These are phyloP conservation scores for Nitzschia sp. DNA, from an alignment of 108 stramenopile genomes.

Conservation along the genomic window DNA sequence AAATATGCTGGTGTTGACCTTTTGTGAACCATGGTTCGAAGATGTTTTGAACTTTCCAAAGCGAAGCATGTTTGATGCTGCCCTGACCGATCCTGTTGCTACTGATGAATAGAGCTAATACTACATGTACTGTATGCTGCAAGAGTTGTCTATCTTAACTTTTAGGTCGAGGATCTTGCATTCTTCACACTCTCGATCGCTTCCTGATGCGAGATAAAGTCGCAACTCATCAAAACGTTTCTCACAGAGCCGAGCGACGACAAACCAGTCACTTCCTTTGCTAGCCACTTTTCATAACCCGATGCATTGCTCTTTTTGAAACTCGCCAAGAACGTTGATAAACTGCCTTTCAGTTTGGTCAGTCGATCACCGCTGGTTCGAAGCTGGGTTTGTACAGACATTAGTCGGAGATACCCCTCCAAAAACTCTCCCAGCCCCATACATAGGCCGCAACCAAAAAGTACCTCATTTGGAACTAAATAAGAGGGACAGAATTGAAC, in stretches of 20 bases:
- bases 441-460: constrained; percentile 51
- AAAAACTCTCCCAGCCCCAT: constrained; percentile 55
- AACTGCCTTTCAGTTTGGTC: constrained; percentile 29
- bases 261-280: constrained; percentile 9
- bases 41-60: constrained; percentile 78
- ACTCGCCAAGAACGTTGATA: constrained; percentile 23
- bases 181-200: constrained; percentile 40
- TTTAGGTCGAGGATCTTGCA: background rate
- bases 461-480: constrained; percentile 48
- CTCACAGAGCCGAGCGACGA: constrained; percentile 28
- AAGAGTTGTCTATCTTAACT: background rate
- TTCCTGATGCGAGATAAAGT: constrained; percentile 40
- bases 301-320: constrained; percentile 23
- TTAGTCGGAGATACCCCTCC: constrained; percentile 49
- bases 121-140: background rate
- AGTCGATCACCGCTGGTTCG: constrained; percentile 28
- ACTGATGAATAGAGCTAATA: background rate
- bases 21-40: constrained; percentile 63
- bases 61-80: constrained; percentile 13
- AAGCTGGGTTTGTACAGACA: constrained; percentile 46
- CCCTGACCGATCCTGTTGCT: background rate
- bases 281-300: constrained; percentile 38
- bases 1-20: constrained; percentile 59
- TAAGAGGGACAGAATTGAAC: background rate
- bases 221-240: constrained; percentile 42